Evolutionary conservation across 352 stramenopile species (phyloP), one percentile per base, ranked within the genome.

Genomic region (Pythium scleroteichum): DNA sequence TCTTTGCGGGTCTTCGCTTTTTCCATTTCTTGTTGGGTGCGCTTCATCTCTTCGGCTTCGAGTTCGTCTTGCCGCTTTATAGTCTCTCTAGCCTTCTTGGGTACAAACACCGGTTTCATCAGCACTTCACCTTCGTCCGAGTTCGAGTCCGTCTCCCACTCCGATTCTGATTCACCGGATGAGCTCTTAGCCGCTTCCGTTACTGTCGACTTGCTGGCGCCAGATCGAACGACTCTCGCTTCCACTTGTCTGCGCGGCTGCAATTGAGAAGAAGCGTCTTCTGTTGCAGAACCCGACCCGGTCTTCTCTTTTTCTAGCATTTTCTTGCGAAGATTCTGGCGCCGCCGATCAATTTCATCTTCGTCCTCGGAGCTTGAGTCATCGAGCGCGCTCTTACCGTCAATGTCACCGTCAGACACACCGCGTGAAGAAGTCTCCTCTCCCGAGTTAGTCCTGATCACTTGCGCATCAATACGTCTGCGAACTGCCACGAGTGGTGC

Each of bases 21-120:
- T 42, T 91, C 76, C 12, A 74, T 52, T 45, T 93, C 76, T 29
- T 62, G 62, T 57, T 87, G 72, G 17, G 76, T 62, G 5, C 73
- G 73, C 45, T 82, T 75, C 41, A 88, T 76, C 50, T 91, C 85
- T 67, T 96, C 79, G 1, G 75, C 79, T 20, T 82, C 83, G 27
- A 92, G 65, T 49, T 95, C 78, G 61, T 96, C 87, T 56, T 95
- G 72, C 4, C 75, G 66, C 59, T 85, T 88, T 58, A 96, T 78
- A 27, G 88, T 97, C 50, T 85, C 83, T 29, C 90, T 86, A 26
- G 85, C 85, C 39, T 88, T 87, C 64, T 97, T 97, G 0, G 92
- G 92, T 22, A 98, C 81, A 61, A 97, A 98, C 16, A 97, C 79
- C 4, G 92, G 92, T 62, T 97, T 97, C 75, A 97, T 87, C 16